Conservation (phyloP, 148 eudicot genomes). For the Fagopyrum esculentum region DNA sequence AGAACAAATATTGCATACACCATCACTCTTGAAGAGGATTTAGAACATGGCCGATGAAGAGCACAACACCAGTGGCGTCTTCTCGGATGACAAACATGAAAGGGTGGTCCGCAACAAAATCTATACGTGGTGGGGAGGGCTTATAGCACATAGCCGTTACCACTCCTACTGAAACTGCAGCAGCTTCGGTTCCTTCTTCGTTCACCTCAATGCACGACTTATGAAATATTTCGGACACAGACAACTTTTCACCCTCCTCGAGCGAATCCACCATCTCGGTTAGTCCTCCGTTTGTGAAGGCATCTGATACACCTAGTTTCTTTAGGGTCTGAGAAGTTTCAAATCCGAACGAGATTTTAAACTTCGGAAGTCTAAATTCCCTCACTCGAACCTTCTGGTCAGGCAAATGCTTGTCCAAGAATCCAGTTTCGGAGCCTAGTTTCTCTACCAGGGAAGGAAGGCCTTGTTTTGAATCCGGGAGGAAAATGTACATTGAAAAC, state of each 20-base stretch:
- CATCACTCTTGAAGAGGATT: slow-evolving; percentile 4
- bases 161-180: neutral
- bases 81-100: slow-evolving; percentile 18
- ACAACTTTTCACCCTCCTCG: neutral
- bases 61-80: slow-evolving; percentile 8
- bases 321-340: neutral
- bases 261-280: slow-evolving; percentile 16
- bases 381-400: neutral
- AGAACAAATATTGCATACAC: neutral
- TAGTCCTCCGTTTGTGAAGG: neutral
- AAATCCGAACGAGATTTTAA: slow-evolving; percentile 16
- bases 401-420: slow-evolving; percentile 10
- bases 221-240: slow-evolving; percentile 1
- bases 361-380: slow-evolving; percentile 11
- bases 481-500: slow-evolving; percentile 16
- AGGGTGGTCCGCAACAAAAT: slow-evolving; percentile 21
- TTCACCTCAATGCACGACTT: slow-evolving; percentile 16
- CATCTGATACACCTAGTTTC: neutral
- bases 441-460: neutral
- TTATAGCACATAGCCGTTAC: neutral
- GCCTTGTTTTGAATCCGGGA: slow-evolving; percentile 14
- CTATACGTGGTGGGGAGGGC: neutral
- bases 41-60: slow-evolving; percentile 10
- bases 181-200: slow-evolving; percentile 23
- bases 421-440: neutral